Conservation (phyloP, 495 filamentous ascomycete genomes). For the Penicillium roqueforti region DNA sequence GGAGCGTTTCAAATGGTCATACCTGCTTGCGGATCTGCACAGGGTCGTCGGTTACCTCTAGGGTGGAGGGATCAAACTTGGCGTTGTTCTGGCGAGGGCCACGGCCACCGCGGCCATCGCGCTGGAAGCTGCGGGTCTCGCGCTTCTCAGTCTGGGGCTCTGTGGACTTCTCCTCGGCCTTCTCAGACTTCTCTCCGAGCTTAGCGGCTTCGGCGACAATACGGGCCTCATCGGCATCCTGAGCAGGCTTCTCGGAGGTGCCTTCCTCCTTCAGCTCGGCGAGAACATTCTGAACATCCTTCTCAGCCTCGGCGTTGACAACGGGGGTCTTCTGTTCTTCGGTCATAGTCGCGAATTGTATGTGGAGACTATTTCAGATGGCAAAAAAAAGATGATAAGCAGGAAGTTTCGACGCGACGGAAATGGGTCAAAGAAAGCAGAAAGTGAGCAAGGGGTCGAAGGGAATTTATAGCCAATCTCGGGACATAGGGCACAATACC, state of each 20-base stretch:
- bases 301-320: constrained; percentile 38
- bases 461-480: neutral
- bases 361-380: neutral
- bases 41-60: constrained; percentile 65
- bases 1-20: neutral
- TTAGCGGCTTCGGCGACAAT: constrained; percentile 44
- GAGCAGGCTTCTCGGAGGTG: constrained; percentile 25
- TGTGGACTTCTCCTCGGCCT: constrained; percentile 31
- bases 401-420: neutral
- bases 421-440: neutral
- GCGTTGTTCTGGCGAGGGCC: constrained; percentile 38
- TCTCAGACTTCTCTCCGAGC: constrained; percentile 42
- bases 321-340: constrained; percentile 39
- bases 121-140: constrained; percentile 13
- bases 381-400: constrained; percentile 5
- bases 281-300: constrained; percentile 47
- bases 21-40: constrained; percentile 78
- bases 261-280: constrained; percentile 43
- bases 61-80: constrained; percentile 62
- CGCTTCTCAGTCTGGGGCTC: constrained; percentile 19
- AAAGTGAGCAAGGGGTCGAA: neutral
- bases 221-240: constrained; percentile 41
- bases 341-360: constrained; percentile 31
- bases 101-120: constrained; percentile 18
- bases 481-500: neutral